These are phyloP conservation scores for Cryptosporidium viatorum DNA, from an alignment of 169 alveolate genomes.

Conservation along the genomic window DNA sequence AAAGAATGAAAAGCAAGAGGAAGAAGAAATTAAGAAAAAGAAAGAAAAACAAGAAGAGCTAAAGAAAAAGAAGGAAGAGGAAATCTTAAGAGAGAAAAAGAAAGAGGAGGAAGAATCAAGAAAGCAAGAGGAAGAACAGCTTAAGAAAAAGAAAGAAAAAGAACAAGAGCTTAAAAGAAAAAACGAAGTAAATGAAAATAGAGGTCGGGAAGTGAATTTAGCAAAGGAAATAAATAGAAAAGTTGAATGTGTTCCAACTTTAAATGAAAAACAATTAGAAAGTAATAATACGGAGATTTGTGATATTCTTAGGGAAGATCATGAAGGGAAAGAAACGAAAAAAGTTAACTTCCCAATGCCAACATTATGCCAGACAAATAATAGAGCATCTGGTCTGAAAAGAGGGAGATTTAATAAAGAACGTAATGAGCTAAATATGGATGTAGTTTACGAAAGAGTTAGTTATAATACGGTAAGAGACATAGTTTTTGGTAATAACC, in stretches of 20 bases:
- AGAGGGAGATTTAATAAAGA: conserved; percentile 36
- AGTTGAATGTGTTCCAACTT: not conserved
- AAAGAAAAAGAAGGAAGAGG: not conserved
- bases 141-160: not conserved
- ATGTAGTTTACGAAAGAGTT: not conserved
- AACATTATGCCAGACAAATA: conserved; percentile 4
- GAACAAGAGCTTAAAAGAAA: not conserved
- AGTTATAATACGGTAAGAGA: not conserved
- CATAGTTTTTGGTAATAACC: not conserved
- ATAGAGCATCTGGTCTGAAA: conserved; percentile 43
- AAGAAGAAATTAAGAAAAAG: not conserved
- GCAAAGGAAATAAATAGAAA: not conserved
- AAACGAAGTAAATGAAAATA: not conserved
- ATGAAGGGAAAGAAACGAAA: not conserved
- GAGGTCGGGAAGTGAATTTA: not conserved
- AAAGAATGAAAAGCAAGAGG: not conserved
- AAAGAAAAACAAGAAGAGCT: not conserved
- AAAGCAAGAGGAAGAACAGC: not conserved
- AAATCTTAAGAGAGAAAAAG: too few relatives aligned
- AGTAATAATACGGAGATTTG: too few relatives aligned
- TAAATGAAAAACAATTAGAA: not conserved
- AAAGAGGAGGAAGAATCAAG: not conserved
- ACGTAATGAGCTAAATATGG: not conserved
- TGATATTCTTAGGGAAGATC: not conserved
- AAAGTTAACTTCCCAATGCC: not conserved